phyloP scores from a whole-genome alignment of 192 early-diverging fungal genomes.

The Entomortierella lignicola region DNA sequence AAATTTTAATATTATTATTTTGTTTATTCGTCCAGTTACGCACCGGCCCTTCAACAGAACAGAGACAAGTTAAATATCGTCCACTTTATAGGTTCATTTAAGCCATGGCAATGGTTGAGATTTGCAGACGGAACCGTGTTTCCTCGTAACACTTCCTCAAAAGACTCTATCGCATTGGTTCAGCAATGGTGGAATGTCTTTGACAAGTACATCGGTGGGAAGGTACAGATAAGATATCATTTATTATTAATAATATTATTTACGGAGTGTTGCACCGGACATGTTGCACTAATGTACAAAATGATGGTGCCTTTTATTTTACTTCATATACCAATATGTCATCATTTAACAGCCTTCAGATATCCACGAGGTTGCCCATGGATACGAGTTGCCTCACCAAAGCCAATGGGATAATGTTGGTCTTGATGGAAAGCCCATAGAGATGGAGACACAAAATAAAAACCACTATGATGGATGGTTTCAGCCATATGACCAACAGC shows the following conservation, averaged over 20 bases:
- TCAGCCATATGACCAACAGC: slow-evolving; percentile 56
- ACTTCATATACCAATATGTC: no score
- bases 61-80: slow-evolving; percentile 77
- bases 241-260: no score
- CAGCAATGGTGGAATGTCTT: slow-evolving; percentile 82
- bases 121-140: slow-evolving; percentile 69
- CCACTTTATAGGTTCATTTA: slow-evolving; percentile 91
- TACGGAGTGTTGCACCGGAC: no score
- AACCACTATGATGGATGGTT: slow-evolving; percentile 64
- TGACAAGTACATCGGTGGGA: slow-evolving; percentile 62
- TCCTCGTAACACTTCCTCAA: slow-evolving; percentile 57
- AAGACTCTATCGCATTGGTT: slow-evolving; percentile 67
- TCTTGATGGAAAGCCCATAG: slow-evolving; percentile 61
- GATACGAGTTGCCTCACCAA: slow-evolving; percentile 40
- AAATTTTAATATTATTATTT: no score
- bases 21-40: slow-evolving; percentile 58
- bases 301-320: no score
- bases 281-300: no score
- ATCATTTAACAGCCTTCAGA: slow-evolving; percentile 32
- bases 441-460: slow-evolving; percentile 56
- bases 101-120: slow-evolving; percentile 90
- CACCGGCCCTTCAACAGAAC: slow-evolving; percentile 84
- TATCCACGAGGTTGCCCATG: slow-evolving; percentile 38
- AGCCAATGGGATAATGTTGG: slow-evolving; percentile 70
- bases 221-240: slow-evolving; percentile 29